These are phyloP conservation scores for Fusarium chlamydosporum DNA, from an alignment of 2,329 filamentous ascomycete species.

Conservation along the genomic window DNA sequence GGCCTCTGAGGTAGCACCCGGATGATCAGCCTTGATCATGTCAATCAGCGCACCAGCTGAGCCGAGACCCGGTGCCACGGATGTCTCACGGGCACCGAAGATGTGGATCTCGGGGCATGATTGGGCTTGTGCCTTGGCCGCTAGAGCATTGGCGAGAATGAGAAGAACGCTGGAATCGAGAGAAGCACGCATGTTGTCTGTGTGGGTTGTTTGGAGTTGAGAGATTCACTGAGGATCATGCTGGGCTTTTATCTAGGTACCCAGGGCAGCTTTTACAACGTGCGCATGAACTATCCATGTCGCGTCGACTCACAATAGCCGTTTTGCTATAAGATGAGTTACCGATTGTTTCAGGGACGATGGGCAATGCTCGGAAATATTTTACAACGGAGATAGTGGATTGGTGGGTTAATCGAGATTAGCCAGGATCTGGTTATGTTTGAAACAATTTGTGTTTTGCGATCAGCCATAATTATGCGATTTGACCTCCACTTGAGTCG, in stretches of 20 bases:
- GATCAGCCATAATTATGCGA: neutral
- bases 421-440: neutral
- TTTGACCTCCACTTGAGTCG: neutral
- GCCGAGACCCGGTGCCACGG: slow-evolving; percentile 66
- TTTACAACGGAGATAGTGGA: accelerated
- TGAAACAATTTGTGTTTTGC: slow-evolving; percentile 18
- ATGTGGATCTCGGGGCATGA: slow-evolving; percentile 61
- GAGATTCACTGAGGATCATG: neutral
- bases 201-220: neutral
- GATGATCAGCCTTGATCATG: slow-evolving; percentile 62
- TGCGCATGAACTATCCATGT: slow-evolving; percentile 10
- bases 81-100: slow-evolving; percentile 64
- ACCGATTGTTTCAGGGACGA: slow-evolving; percentile 11
- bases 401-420: slow-evolving; percentile 19
- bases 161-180: slow-evolving; percentile 21
- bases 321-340: neutral
- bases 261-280: neutral
- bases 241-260: neutral
- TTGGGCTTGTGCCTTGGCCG: slow-evolving; percentile 32
- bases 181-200: slow-evolving; percentile 28
- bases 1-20: slow-evolving; percentile 67
- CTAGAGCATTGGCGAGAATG: slow-evolving; percentile 20
- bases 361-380: neutral
- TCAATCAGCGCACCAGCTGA: slow-evolving; percentile 65
- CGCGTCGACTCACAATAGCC: slow-evolving; percentile 1